A percentile compares a stretch with the other conserved stretches of the same genome.
Conservation (phyloP, 2,329 filamentous ascomycete species). For the Neurospora crassa region DNA sequence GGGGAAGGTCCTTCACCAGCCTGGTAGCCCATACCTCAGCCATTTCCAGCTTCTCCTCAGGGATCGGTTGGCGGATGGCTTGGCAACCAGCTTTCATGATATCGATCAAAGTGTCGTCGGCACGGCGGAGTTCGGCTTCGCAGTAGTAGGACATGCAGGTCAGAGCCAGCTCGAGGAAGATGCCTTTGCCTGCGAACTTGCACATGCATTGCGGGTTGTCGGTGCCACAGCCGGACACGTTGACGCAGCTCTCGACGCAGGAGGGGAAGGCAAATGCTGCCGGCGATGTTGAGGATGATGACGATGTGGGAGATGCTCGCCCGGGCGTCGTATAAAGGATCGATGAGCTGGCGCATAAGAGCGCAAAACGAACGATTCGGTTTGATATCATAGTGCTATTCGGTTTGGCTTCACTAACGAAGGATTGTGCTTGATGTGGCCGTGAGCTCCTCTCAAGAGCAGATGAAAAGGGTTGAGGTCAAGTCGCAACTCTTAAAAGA, state of each 20-base stretch:
- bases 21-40: constrained; percentile 21
- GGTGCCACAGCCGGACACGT: constrained; percentile 23
- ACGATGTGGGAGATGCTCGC: neutral
- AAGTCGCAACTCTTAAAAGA: neutral
- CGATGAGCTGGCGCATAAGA: constrained; percentile 1
- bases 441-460: neutral
- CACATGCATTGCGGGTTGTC: constrained; percentile 28
- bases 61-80: constrained; percentile 20
- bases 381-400: constrained; percentile 5
- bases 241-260: constrained; percentile 28
- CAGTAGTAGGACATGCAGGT: constrained; percentile 31
- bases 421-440: neutral
- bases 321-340: neutral
- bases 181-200: constrained; percentile 20
- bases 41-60: constrained; percentile 23
- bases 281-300: constrained; percentile 1
- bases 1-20: constrained; percentile 10
- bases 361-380: constrained; percentile 5
- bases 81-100: constrained; percentile 26
- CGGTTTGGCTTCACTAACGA: neutral
- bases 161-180: constrained; percentile 27
- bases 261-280: constrained; percentile 10
- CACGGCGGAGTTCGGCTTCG: constrained; percentile 19
- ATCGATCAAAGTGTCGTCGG: constrained; percentile 23
- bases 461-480: neutral